Evolutionary conservation across 805 yeast genomes (phyloP).

Genomic region (Ogataea zsoltii): DNA sequence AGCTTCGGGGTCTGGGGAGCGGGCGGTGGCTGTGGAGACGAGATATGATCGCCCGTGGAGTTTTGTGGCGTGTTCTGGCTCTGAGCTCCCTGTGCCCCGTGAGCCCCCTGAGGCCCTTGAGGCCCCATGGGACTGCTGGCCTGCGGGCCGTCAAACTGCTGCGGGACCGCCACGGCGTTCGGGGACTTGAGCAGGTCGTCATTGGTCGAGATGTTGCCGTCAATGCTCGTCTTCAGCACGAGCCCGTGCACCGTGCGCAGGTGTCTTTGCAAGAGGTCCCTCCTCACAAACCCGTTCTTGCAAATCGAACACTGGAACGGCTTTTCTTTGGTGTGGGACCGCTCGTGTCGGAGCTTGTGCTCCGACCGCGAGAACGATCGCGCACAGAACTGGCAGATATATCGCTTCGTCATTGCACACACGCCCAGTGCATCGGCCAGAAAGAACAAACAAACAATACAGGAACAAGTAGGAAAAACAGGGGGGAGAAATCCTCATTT

Average conservation of each 20-base stretch:
- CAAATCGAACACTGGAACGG: constrained; percentile 77
- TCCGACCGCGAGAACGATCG: constrained; percentile 79
- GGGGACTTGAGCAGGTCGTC: constrained; percentile 21
- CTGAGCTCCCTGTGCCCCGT: neutral
- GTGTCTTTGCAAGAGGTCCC: constrained; percentile 77
- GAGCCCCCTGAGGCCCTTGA: neutral
- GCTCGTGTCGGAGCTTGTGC: constrained; percentile 75
- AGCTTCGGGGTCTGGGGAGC: neutral
- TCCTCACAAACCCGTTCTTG: constrained; percentile 69
- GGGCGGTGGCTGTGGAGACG: no score
- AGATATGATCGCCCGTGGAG: neutral
- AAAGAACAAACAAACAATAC: neutral
- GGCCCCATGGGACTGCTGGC: neutral
- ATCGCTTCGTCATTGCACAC: constrained; percentile 56
- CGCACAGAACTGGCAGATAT: constrained; percentile 78
- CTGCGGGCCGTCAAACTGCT: neutral
- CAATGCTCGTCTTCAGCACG: constrained; percentile 29
- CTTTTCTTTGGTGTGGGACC: constrained; percentile 78
- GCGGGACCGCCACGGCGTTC: neutral
- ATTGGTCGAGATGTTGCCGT: constrained; percentile 27
- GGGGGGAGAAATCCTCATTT: neutral
- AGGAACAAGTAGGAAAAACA: constrained; percentile 2
- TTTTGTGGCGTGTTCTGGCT: neutral
- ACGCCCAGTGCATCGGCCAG: neutral
- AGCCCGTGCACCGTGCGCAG: constrained; percentile 71